Conservation (phyloP, 176 grass and related monocot species). For the Zizania latifolia region DNA sequence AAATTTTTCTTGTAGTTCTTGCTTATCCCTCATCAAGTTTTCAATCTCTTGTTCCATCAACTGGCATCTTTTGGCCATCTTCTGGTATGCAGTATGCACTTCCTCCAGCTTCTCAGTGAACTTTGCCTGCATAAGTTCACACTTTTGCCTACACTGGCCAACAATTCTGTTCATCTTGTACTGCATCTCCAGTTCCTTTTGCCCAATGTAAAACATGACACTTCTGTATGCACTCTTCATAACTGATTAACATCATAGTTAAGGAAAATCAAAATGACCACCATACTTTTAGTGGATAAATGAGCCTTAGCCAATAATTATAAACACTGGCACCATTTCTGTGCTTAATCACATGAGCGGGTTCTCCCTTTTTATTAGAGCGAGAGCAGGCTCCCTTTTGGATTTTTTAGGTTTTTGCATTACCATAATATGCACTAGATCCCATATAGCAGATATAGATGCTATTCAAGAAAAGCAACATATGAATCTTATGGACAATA, state of each 20-base stretch:
- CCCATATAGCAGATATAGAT: background rate
- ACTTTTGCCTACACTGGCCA: constrained; percentile 74
- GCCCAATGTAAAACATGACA: constrained; percentile 87
- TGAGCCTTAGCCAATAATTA: background rate
- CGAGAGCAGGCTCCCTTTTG: background rate
- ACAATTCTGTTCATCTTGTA: constrained; percentile 83
- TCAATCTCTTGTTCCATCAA: constrained; percentile 80
- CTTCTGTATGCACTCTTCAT: constrained; percentile 87
- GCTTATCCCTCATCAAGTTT: constrained; percentile 80
- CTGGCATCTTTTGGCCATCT: constrained; percentile 84
- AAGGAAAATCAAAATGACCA: constrained; percentile 23
- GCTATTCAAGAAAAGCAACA: constrained; percentile 12
- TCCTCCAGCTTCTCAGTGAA: constrained; percentile 88
- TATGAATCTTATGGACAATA: background rate
- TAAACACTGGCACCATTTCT: constrained; percentile 26
- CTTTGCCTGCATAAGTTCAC: constrained; percentile 76
- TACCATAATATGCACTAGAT: background rate
- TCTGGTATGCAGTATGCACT: constrained; percentile 72
- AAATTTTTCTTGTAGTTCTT: constrained; percentile 92
- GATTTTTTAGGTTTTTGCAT: background rate
- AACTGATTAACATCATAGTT: constrained; percentile 44
- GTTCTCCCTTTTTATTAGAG: too few relatives aligned
- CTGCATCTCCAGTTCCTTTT: constrained; percentile 92
- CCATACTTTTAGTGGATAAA: background rate
- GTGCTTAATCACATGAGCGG: too few relatives aligned